Evolutionary conservation across 2,329 filamentous ascomycete species (phyloP), one percentile per base, ranked within the genome.

Genomic region (Paraconiothyrium sp.): DNA sequence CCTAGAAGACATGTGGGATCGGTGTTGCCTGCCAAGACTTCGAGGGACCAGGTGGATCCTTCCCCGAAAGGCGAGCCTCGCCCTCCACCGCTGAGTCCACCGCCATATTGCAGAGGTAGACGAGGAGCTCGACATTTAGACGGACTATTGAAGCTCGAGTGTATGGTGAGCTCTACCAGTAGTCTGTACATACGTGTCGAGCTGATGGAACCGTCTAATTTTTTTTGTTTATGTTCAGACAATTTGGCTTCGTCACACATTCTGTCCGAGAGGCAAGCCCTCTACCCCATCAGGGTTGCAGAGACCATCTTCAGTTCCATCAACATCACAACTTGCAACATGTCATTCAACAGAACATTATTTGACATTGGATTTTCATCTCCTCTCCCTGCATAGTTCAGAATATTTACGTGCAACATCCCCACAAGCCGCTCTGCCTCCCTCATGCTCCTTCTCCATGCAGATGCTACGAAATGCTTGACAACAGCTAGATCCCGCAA

Each of bases 341-440:
- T 30, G 37, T 16, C 37, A 34, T 43, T 7, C 51, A 48, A n/a
- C 5, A 16, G 54, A 43, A 62, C 52, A 52, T 69, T 22, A 62
- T 46, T 72, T 72, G 70, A 72, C 64, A 73, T 74, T 72, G 72
- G 62, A 55, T 55, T 47, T 69, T 66, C 57, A 67, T 72, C 66
- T 59, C 62, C 57, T 63, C 63, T 67, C 67, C 64, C 65, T 68
- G 39, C 54, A 39, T 56, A 37, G 14, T 34, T 34, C 16, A 6
- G 11, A 56, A 56, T 76, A 76, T 76, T 66, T 76, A 76, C 73
- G 60, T 63, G 46, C 46, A 54, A 57, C 71, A 67, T 74, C 70
- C 71, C 70, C 72, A 74, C 73, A 72, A 70, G 61, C 58, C 54
- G 49, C 37, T 59, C 54, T 62, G 62, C 66, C 63, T 32, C 52